These are phyloP conservation scores for Pythium myriotylum DNA, from an alignment of 352 stramenopile genomes.

Conservation along the genomic window DNA sequence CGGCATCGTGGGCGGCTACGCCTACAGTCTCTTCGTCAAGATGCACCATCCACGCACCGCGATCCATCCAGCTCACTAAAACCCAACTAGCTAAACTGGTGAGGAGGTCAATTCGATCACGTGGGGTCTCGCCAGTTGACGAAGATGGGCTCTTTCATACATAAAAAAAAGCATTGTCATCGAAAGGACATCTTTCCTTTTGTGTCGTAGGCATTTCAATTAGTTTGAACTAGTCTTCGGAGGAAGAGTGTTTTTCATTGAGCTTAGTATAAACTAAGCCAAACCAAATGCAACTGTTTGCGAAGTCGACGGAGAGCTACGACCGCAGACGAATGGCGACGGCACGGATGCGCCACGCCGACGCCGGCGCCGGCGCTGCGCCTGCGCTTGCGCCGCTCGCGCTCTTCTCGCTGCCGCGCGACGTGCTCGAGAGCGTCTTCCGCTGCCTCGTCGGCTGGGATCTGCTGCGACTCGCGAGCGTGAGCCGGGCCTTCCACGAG, in stretches of 20 bases:
- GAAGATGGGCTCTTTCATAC: no score
- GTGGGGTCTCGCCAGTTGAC: no score
- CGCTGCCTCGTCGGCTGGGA: slow-evolving; percentile 21
- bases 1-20: slow-evolving; percentile 38
- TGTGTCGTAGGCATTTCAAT: no score
- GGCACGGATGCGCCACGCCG: slow-evolving; percentile 1
- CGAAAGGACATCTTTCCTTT: no score
- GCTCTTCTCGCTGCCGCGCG: slow-evolving; percentile 8
- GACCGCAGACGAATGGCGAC: slow-evolving; percentile 12
- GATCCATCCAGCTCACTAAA: no score
- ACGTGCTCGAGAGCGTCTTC: slow-evolving; percentile 16
- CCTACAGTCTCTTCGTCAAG: slow-evolving; percentile 47
- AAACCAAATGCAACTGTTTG: slow-evolving; percentile 21
- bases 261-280: slow-evolving; percentile 18
- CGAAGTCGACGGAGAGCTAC: slow-evolving; percentile 12
- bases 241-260: no score
- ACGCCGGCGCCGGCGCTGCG: not conserved
- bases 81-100: no score
- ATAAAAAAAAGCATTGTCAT: no score
- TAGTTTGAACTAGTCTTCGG: slow-evolving; percentile 6
- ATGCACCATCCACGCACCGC: slow-evolving; percentile 44
- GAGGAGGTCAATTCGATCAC: no score
- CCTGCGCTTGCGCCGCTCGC: not conserved
- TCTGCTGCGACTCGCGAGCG: slow-evolving; percentile 15
- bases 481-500: slow-evolving; percentile 14